A percentile compares a stretch with the other conserved stretches of the same genome.
Evolutionary conservation across 176 grass and related monocot genomes (phyloP).

Genomic region (Ananas comosus): DNA sequence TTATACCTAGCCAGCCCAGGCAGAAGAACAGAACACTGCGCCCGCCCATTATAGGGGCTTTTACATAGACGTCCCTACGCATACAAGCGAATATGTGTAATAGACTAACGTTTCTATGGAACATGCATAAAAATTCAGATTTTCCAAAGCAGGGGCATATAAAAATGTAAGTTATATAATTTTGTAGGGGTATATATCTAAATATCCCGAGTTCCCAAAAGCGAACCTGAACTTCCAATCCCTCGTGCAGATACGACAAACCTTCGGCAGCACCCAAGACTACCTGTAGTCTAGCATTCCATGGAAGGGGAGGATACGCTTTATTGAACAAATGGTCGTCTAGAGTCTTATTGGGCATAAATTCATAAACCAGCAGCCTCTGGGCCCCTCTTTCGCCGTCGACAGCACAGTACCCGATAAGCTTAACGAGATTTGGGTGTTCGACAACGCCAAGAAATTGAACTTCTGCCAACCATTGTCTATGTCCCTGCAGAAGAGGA

Average conservation of each 20-base stretch:
- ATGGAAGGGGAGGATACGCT: neutral
- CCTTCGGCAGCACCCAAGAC: neutral
- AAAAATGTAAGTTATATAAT: too few relatives aligned
- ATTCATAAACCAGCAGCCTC: constrained; percentile 77
- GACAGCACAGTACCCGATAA: constrained; percentile 71
- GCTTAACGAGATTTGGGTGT: constrained; percentile 78
- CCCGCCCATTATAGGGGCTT: too few relatives aligned
- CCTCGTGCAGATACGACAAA: neutral
- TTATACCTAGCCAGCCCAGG: too few relatives aligned
- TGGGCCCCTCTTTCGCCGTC: constrained; percentile 48
- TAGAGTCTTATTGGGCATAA: constrained; percentile 80
- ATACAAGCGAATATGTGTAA: too few relatives aligned
- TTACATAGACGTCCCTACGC: too few relatives aligned
- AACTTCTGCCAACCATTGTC: constrained; percentile 86
- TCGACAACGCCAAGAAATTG: constrained; percentile 77
- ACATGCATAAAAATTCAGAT: too few relatives aligned
- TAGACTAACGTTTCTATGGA: too few relatives aligned
- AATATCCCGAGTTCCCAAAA: too few relatives aligned
- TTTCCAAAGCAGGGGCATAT: too few relatives aligned
- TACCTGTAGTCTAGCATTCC: neutral
- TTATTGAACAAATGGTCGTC: constrained; percentile 83
- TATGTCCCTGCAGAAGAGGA: constrained; percentile 55
- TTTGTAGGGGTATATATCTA: too few relatives aligned
- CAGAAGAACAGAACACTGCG: too few relatives aligned
- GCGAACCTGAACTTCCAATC: neutral